Base-by-base conservation (phyloP, 1,139 yeast genomes). In the Candida anutae region DNA sequence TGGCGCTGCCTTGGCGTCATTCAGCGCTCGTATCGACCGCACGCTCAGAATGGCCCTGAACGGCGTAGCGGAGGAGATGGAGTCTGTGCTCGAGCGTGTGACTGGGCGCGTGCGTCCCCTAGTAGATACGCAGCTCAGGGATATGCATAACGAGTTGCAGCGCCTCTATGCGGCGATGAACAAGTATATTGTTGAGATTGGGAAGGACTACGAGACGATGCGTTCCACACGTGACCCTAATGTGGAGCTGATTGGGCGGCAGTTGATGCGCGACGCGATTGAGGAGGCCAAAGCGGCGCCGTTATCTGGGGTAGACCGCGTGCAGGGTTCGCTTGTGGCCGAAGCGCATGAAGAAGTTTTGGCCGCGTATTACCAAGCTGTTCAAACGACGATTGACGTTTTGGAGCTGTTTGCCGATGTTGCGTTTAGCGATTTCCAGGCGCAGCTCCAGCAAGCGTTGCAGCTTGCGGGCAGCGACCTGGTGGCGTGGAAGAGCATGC, bases 401-500 rank as follows among this genome's bases (percentile, higher is more conserved):
- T 65, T 76, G 45, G 85, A 80, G 44, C 78, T 79, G 33, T 79
- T 78, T 58, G 75, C 78, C n/a, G 87, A 79, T 29, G 66, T 71
- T 5, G 63, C 81, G 12, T 62, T 78, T 31, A 65, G 58, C 34
- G 84, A 77, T 37, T 78, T 65, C 36, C 50, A 66, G 28, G 48
- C 53, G 41, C 41, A 55, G 29, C 53, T 69, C 27, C 49, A 59
- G 3, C 35, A 38, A 12, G 53, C 55, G 27, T 31, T 41, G 11
- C 52, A 50, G 12, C 6, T 13, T 22, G 14, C 16, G 10, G 8
- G 16, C 6, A 42, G 48, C 22, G 67, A 63, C 28, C 56, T 53
- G 16, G 48, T 59, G 24, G 55, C 53, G 16, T 80, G 90, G 82
- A 51, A 59, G 15, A 74, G 74, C 25, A 82, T 90, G 90, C 78